Conservation (phyloP, 31 red algal genomes). For the Endocladia muricata region DNA sequence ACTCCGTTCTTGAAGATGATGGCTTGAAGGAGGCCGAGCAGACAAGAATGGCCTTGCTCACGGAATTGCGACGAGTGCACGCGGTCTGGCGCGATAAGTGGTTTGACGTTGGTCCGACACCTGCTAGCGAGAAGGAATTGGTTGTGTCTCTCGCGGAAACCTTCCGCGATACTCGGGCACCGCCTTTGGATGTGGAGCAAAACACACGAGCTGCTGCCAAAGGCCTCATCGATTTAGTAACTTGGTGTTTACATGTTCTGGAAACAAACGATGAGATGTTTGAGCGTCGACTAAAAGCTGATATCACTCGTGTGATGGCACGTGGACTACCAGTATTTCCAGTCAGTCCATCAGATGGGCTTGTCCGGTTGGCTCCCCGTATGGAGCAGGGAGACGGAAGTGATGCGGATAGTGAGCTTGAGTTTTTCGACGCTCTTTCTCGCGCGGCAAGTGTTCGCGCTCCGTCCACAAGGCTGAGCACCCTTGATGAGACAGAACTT, state of each 20-base stretch:
- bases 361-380: not conserved
- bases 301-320: constrained; percentile 30
- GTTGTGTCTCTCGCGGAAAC: constrained; percentile 25
- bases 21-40: constrained; percentile 67
- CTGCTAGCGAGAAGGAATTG: constrained; percentile 15
- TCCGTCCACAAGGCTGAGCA: not conserved
- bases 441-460: constrained; percentile 50
- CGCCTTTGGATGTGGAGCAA: not conserved
- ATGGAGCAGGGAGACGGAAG: not conserved
- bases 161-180: constrained; percentile 14
- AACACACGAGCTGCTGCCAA: constrained; percentile 17
- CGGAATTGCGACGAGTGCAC: constrained; percentile 69
- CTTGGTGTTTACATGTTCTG: constrained; percentile 58
- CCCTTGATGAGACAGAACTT: not conserved
- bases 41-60: constrained; percentile 46
- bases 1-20: constrained; percentile 62
- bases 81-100: constrained; percentile 31
- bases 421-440: constrained; percentile 65
- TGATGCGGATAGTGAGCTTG: constrained; percentile 39
- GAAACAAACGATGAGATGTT: constrained; percentile 69
- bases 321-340: constrained; percentile 45
- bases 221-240: constrained; percentile 42
- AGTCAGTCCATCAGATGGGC: not conserved
- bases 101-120: not conserved
- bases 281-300: constrained; percentile 52